Percentiles rank a stretch among this genome's conserved stretches.
Evolutionary conservation across 2,329 filamentous ascomycete genomes (phyloP).

Genomic region (Didymella sp.): DNA sequence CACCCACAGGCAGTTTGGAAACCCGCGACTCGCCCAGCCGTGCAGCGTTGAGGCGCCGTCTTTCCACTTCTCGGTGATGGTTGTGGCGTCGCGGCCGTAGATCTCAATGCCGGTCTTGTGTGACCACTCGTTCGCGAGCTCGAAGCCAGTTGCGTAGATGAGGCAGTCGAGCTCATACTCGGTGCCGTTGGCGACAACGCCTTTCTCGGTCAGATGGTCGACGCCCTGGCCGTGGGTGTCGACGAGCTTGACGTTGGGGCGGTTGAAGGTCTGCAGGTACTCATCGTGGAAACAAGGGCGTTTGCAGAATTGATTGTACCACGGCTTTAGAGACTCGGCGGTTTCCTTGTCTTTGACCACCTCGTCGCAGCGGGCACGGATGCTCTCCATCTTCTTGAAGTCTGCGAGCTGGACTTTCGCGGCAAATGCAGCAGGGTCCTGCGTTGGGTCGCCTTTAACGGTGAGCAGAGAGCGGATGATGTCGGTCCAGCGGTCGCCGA

Average conservation of each 20-base stretch:
- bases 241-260: conserved; percentile 63
- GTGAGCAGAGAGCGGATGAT: conserved; percentile 29
- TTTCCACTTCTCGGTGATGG: conserved; percentile 57
- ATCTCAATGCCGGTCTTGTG: conserved; percentile 49
- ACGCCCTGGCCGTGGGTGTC: conserved; percentile 65
- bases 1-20: conserved; percentile 63
- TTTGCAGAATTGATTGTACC: conserved; percentile 70
- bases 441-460: conserved; percentile 13
- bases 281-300: conserved; percentile 67
- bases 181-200: conserved; percentile 57
- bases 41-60: conserved; percentile 60
- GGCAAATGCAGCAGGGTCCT: conserved; percentile 24
- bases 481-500: conserved; percentile 60
- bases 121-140: conserved; percentile 40
- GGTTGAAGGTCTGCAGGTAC: conserved; percentile 67
- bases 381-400: conserved; percentile 52
- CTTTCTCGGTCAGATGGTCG: conserved; percentile 46
- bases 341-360: conserved; percentile 62
- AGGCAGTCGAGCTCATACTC: conserved; percentile 59
- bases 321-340: conserved; percentile 63
- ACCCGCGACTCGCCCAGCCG: conserved; percentile 57
- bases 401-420: conserved; percentile 33
- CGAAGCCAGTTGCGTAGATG: conserved; percentile 58
- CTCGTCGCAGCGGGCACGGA: conserved; percentile 58
- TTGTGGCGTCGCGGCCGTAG: conserved; percentile 54